Base-by-base conservation (phyloP, 106 monocot species). In the Allium fistulosum region DNA sequence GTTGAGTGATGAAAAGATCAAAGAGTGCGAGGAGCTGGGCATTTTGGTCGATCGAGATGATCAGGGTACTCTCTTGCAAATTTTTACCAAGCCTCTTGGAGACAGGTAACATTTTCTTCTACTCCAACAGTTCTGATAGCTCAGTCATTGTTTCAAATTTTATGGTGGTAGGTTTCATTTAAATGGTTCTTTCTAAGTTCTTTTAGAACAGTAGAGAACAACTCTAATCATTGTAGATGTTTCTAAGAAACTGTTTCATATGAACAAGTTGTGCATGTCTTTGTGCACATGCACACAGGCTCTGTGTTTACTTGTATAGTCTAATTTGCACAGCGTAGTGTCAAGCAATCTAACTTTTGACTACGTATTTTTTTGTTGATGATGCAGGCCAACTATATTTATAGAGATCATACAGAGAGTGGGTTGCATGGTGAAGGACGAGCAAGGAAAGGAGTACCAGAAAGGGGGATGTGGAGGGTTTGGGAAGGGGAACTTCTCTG, bases 381-480 rank as follows among this genome's bases (percentile, higher is more conserved):
- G 3, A 16, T 69, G 47, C 74, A 97, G 97, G 78, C 92, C 97
- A 49, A 97, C 97, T 12, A 58, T 97, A 49, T 97, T 97, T 70
- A 13, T 97, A 46, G 97, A 97, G 80, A 92, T 97, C 37, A 97
- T 97, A 9, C 97, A 97, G 69, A 81, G 97, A 79, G 74, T 97
- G 18, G 92, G 97, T 0, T 97, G 97, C 77, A 87, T 92, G 92
- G 52, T 68, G 59, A 90, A 92, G 71, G 87, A 87, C 46, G 63
- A 84, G 4, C 49, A 61, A 58, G 92, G 97, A 18, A 75, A 64
- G 63, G 80, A 77, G 59, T 87, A 90, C 49, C 97, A 97, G 64
- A 92, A 87, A 71, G 97, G 89, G 14, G 97, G 89, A 10, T 92
- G 97, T 61, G 97, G 97, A 11, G 97, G 92, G 10, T 97, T 97